These are phyloP conservation scores for Pestalotiopsis fici DNA, from an alignment of 2,329 filamentous ascomycete genomes.

Conservation along the genomic window DNA sequence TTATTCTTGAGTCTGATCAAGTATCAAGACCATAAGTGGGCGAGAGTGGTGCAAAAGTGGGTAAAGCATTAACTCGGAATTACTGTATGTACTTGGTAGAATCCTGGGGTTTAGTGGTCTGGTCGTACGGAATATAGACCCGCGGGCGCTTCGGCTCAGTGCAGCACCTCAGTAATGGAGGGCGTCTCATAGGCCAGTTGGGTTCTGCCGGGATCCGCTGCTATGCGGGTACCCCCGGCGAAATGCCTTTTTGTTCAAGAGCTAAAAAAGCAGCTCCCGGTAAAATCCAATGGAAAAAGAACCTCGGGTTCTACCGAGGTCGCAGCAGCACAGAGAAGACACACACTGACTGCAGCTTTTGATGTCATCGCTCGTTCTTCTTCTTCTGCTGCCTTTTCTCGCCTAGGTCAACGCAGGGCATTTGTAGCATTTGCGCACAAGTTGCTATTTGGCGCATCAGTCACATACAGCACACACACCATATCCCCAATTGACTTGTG, in stretches of 20 bases:
- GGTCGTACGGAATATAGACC: background rate
- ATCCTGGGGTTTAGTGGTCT: background rate
- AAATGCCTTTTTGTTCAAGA: background rate
- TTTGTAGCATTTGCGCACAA: background rate
- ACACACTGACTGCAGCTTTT: background rate
- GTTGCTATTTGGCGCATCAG: background rate
- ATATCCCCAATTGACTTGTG: background rate
- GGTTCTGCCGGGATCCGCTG: background rate
- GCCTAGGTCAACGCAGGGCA: background rate
- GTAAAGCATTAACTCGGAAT: background rate
- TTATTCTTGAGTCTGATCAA: too few species aligned
- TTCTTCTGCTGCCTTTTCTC: background rate
- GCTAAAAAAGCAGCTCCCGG: background rate
- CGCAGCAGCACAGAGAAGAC: background rate
- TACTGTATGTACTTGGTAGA: background rate
- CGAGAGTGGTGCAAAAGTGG: background rate
- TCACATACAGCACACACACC: background rate
- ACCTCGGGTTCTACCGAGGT: constrained; percentile 3
- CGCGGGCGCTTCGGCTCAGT: background rate
- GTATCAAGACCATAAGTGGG: background rate
- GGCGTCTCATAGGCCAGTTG: background rate
- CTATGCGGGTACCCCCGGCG: background rate
- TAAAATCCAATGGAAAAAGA: background rate
- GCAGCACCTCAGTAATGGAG: background rate
- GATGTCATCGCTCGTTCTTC: background rate